phyloP scores from a whole-genome alignment of 495 filamentous ascomycete genomes.

The Amniculicola lignicola region DNA sequence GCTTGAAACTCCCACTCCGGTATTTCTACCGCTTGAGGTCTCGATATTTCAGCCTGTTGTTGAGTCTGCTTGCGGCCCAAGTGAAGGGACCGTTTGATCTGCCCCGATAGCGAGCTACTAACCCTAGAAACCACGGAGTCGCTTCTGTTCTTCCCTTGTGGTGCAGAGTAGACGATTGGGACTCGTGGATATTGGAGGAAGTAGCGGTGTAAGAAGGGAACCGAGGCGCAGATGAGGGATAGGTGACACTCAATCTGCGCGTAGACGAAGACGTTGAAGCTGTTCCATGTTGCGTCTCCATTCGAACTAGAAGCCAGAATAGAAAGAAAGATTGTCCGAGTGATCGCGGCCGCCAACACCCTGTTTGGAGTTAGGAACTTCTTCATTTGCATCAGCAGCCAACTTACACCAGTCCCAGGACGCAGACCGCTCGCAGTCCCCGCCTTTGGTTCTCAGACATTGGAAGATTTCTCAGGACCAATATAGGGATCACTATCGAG shows the following conservation, averaged over 20 bases:
- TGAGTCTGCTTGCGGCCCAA: constrained; percentile 2
- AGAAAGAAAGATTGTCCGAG: constrained; percentile 30
- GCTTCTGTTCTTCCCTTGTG: constrained; percentile 4
- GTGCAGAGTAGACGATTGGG: constrained; percentile 5
- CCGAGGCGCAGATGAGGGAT: constrained; percentile 33
- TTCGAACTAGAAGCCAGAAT: constrained; percentile 22
- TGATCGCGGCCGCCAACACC: constrained; percentile 28
- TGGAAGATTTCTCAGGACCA: constrained; percentile 34
- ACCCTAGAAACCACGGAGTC: constrained; percentile 24
- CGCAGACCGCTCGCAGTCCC: constrained; percentile 29
- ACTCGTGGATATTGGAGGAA: constrained; percentile 10
- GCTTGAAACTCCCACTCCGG: constrained; percentile 29
- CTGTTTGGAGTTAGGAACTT: constrained; percentile 11
- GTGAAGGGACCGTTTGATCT: constrained; percentile 6
- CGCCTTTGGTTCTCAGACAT: constrained; percentile 29
- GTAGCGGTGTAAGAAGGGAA: constrained; percentile 27
- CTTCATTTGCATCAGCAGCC: too few relatives aligned
- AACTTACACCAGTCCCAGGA: constrained; percentile 28
- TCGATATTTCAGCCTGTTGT: constrained; percentile 10
- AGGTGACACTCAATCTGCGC: constrained; percentile 35
- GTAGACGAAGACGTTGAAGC: constrained; percentile 33
- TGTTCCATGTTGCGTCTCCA: constrained; percentile 33
- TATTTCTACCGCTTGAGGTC: constrained; percentile 23
- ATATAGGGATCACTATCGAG: constrained; percentile 29
- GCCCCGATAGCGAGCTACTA: constrained; percentile 16